These are phyloP conservation scores for Saccharomycopsis schoenii DNA, from an alignment of 805 yeast species.

Conservation along the genomic window DNA sequence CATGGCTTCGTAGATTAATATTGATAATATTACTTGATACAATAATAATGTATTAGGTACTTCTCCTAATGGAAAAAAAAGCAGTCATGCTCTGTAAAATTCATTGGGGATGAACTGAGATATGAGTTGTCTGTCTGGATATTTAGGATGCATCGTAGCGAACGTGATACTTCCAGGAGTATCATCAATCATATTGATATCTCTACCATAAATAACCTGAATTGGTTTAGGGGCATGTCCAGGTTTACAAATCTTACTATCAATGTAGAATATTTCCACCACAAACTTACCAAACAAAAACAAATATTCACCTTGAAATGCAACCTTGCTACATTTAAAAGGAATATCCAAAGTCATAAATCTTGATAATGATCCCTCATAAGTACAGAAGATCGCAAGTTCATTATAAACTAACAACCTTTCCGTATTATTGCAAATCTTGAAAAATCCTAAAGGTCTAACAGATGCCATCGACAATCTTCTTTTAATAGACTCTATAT, in stretches of 20 bases:
- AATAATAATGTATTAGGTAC: too few relatives aligned
- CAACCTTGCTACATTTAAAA: conserved; percentile 32
- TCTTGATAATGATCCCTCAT: conserved; percentile 42
- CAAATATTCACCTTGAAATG: conserved; percentile 37
- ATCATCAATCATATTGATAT: conserved; percentile 37
- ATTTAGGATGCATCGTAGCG: conserved; percentile 55
- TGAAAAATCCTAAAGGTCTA: conserved; percentile 55
- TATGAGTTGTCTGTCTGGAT: conserved; percentile 52
- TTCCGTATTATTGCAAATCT: conserved; percentile 42
- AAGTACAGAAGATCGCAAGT: conserved; percentile 57
- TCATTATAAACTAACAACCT: conserved; percentile 60
- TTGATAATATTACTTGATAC: too few relatives aligned
- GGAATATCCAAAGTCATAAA: conserved; percentile 33
- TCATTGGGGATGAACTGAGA: conserved; percentile 22
- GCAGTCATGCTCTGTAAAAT: conserved; percentile 2
- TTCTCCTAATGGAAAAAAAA: too few relatives aligned
- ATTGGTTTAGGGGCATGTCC: conserved; percentile 36
- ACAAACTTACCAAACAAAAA: conserved; percentile 54
- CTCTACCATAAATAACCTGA: conserved; percentile 68
- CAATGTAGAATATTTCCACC: conserved; percentile 58
- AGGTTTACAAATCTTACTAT: conserved; percentile 28
- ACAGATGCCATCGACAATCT: conserved; percentile 28
- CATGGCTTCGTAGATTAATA: too few relatives aligned
- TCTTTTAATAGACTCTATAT: conserved; percentile 33
- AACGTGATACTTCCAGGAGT: conserved; percentile 31